Base-by-base conservation (phyloP, 257 asterid species). In the Striga asiatica region DNA sequence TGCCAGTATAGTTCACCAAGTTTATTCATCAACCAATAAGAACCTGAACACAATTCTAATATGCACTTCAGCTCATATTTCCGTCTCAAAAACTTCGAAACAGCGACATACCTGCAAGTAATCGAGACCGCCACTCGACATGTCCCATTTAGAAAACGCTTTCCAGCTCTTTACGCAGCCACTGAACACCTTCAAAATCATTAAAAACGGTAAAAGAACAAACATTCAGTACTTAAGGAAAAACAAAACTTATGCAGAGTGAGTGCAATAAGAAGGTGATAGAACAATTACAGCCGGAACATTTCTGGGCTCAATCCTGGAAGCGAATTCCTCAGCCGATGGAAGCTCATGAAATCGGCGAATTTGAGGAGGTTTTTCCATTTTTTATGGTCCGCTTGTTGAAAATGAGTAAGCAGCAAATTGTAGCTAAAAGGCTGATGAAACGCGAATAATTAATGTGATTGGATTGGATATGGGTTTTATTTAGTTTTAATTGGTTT, bases 71-170 rank as follows among this genome's bases (percentile, higher is more conserved):
- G 42, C 57, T 17, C 58, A 20, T 8, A 22, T 46, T 8, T 24
- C 22, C 35, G 27, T 27, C 38, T 16, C 59, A 27, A 32, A 45
- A 31, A 54, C 63, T 17, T 45, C 8, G 5, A 49, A 54, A 69
- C 60, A 20, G 48, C 62, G 28, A 58, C 48, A 45, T 62, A 82
- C 95, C 92, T 76, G 87, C 82, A 92, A 73, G 74, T 88, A 88
- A 41, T 80, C 80, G 52, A 92, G 83, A 59, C 99, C 96, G 47
- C 92, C 97, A 74, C 78, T 73, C 5, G 66, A 58, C 14, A 81
- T 85, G 28, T 83, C 78, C 97, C 97, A 92, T 38, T 69, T 81
- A 3, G 84, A 66, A 75, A 79, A 76, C 46, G 96, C 94, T 60
- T 79, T 76, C 95, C 97, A 92, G 29, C 75, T 55, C 70, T 64